phyloP scores from a whole-genome alignment of 306 rosid genomes.

The Calophaca sinica region DNA sequence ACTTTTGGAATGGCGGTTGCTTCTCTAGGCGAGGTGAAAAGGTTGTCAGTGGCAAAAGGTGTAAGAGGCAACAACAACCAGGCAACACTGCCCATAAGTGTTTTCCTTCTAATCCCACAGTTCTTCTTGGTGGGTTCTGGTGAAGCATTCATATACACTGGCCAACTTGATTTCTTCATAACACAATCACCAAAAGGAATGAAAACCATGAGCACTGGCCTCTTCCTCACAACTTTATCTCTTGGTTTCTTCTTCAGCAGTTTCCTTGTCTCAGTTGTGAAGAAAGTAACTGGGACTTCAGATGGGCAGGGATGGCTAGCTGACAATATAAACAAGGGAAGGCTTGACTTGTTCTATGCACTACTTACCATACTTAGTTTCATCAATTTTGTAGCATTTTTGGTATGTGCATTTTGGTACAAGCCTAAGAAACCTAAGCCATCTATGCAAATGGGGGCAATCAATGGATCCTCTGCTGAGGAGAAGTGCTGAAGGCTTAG shows the following conservation, averaged over 20 bases:
- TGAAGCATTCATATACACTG: constrained; percentile 96
- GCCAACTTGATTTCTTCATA: constrained; percentile 96
- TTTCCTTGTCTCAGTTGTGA: constrained; percentile 75
- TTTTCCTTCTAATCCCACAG: constrained; percentile 82
- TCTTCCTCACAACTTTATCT: constrained; percentile 83
- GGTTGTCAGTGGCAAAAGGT: constrained; percentile 68
- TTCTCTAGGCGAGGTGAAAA: constrained; percentile 62
- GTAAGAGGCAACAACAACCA: constrained; percentile 32
- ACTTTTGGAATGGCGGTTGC: constrained; percentile 78
- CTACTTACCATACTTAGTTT: constrained; percentile 65
- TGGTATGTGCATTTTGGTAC: constrained; percentile 67
- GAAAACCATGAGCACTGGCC: constrained; percentile 98
- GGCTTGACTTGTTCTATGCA: constrained; percentile 87
- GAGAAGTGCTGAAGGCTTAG: constrained; percentile 56
- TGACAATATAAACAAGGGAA: constrained; percentile 73
- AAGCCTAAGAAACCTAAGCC: constrained; percentile 64
- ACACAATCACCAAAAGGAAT: constrained; percentile 91
- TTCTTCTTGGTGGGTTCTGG: constrained; percentile 89
- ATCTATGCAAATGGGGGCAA: constrained; percentile 52
- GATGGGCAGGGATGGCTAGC: constrained; percentile 86
- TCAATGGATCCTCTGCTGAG: constrained; percentile 48
- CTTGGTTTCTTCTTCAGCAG: constrained; percentile 92
- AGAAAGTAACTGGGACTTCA: constrained; percentile 57
- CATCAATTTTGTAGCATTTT: constrained; percentile 66
- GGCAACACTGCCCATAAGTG: constrained; percentile 69